Conservation (phyloP, 75 land plant genomes). For the Pseudotsuga menziesii region DNA sequence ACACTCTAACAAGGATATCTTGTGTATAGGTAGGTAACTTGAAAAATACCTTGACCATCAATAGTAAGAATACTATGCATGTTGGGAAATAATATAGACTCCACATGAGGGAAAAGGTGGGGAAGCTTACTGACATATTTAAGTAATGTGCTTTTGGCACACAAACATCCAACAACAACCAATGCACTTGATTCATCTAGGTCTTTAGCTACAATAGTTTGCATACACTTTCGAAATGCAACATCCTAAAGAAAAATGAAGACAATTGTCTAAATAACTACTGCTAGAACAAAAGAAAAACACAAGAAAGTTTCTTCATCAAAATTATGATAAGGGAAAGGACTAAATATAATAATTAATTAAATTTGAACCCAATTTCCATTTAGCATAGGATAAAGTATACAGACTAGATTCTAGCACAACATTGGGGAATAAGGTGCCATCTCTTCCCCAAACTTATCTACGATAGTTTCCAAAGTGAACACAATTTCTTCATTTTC, state of each 20-base stretch:
- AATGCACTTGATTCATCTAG: slow-evolving; percentile 94
- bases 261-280: background rate
- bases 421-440: slow-evolving; percentile 97
- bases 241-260: slow-evolving; percentile 52
- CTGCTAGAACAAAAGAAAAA: background rate
- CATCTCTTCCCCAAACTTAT: slow-evolving; percentile 99
- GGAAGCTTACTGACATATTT: too few species aligned
- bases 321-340: background rate
- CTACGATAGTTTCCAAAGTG: slow-evolving; percentile 96
- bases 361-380: background rate
- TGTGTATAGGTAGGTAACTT: background rate
- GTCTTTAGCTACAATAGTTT: slow-evolving; percentile 84
- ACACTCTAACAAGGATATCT: background rate
- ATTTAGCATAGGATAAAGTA: background rate
- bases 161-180: slow-evolving; percentile 98
- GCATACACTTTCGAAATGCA: slow-evolving; percentile 96
- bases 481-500: slow-evolving; percentile 99
- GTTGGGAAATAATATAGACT: slow-evolving; percentile 62
- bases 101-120: too few species aligned
- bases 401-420: slow-evolving; percentile 87
- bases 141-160: slow-evolving; percentile 67
- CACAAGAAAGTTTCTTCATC: background rate
- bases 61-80: slow-evolving; percentile 93
- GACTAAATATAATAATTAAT: background rate
- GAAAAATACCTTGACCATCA: slow-evolving; percentile 86